A percentile compares a stretch with the other conserved stretches of the same genome.
Conservation (phyloP, 352 stramenopile genomes). For the Phytophthora quininea region DNA sequence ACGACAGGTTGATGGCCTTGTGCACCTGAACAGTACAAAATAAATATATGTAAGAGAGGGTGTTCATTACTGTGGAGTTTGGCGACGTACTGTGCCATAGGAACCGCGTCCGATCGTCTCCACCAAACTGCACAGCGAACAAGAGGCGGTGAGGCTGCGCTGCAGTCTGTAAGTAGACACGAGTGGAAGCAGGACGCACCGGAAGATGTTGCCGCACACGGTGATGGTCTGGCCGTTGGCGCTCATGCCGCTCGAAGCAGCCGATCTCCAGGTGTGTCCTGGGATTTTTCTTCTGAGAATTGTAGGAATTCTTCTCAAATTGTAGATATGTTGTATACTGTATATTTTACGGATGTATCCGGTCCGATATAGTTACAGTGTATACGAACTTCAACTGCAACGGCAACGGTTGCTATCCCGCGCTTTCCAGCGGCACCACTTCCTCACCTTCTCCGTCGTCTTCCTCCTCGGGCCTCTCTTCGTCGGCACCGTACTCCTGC, state of each 20-base stretch:
- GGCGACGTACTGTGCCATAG: constrained; percentile 71
- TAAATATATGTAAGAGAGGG: neutral
- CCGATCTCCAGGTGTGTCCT: constrained; percentile 12
- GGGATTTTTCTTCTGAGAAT: constrained; percentile 22
- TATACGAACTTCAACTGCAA: constrained; percentile 21
- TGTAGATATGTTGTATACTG: neutral
- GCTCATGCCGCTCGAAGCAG: constrained; percentile 44
- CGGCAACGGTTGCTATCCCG: constrained; percentile 23
- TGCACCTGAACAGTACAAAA: constrained; percentile 51
- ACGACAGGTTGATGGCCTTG: constrained; percentile 85
- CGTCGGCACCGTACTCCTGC: constrained; percentile 26
- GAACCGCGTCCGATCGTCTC: constrained; percentile 81
- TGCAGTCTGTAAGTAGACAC: neutral
- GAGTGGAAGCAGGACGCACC: constrained; percentile 37
- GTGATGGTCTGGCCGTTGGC: constrained; percentile 77
- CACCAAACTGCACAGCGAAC: constrained; percentile 51
- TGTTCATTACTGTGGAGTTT: neutral
- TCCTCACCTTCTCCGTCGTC: constrained; percentile 27
- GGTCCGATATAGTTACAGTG: neutral
- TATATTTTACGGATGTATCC: neutral
- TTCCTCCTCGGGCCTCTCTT: constrained; percentile 3
- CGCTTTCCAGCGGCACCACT: constrained; percentile 5
- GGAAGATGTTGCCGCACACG: constrained; percentile 83
- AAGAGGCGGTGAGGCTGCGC: neutral
- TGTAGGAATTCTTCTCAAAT: neutral